Percentiles rank a stretch among this genome's conserved stretches.
These are phyloP conservation scores for Pilasporangium apinafurcum DNA, from an alignment of 352 stramenopile genomes.

Conservation along the genomic window DNA sequence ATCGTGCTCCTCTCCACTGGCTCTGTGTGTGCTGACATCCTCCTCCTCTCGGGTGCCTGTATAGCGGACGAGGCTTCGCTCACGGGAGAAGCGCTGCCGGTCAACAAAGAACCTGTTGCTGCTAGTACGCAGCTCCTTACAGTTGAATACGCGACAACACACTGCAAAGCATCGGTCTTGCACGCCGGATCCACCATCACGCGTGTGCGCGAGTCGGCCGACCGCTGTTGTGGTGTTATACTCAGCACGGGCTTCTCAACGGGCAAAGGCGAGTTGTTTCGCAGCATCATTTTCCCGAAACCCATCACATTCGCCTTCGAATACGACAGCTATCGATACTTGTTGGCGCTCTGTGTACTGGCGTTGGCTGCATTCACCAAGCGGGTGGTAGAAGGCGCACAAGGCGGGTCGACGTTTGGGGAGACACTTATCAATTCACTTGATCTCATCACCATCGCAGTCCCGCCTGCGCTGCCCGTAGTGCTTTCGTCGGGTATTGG, in stretches of 20 bases:
- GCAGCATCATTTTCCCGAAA: constrained; percentile 31
- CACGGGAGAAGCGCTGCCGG: constrained; percentile 29
- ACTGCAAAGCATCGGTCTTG: constrained; percentile 1
- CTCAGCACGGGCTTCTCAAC: constrained; percentile 39
- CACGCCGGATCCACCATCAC: constrained; percentile 27
- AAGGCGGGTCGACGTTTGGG: constrained; percentile 7
- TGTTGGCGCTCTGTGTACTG: constrained; percentile 20
- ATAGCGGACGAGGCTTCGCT: constrained; percentile 38
- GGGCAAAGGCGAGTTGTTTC: constrained; percentile 33
- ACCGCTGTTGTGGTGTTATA: too few species aligned
- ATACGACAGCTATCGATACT: constrained; percentile 38
- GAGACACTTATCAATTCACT: constrained; percentile 23
- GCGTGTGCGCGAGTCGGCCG: constrained; percentile 3
- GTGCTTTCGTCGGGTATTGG: constrained; percentile 39
- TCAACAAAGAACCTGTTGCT: constrained; percentile 26
- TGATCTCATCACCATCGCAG: constrained; percentile 44
- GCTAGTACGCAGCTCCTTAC: too few species aligned
- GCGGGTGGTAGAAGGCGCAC: constrained; percentile 14
- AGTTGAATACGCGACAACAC: too few species aligned
- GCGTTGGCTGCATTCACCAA: constrained; percentile 25
- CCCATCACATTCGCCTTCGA: constrained; percentile 28
- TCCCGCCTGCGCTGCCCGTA: constrained; percentile 37
- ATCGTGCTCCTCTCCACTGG: constrained; percentile 26
- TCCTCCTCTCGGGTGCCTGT: constrained; percentile 33
- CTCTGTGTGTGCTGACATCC: constrained; percentile 25